A percentile compares a stretch with the other conserved stretches of the same genome.
Conservation (phyloP, 1,284 basidiomycete genomes). For the Puccinia horiana region DNA sequence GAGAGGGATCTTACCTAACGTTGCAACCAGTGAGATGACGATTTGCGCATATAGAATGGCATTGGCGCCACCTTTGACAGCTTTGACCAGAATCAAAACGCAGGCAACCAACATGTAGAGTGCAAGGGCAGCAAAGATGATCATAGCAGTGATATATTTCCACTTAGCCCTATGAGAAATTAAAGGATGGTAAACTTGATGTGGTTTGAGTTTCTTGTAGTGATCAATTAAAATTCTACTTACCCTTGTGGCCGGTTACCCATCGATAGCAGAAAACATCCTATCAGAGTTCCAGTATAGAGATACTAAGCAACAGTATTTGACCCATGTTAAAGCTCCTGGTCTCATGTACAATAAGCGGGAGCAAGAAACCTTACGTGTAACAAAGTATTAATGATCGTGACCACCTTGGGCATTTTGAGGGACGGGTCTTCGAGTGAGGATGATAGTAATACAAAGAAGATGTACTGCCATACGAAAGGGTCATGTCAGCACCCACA, state of each 20-base stretch:
- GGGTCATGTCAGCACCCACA: constrained; percentile 5
- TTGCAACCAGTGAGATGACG: constrained; percentile 79
- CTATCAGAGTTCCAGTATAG: constrained; percentile 78
- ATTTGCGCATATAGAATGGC: constrained; percentile 70
- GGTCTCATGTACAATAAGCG: not conserved
- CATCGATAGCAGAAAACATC: constrained; percentile 92
- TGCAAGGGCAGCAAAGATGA: constrained; percentile 76
- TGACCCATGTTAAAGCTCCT: not conserved
- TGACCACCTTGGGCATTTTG: constrained; percentile 67
- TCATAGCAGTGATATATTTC: constrained; percentile 81
- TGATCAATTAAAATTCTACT: constrained; percentile 53
- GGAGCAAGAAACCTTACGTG: constrained; percentile 64
- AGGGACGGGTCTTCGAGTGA: constrained; percentile 79
- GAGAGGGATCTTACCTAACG: constrained; percentile 71
- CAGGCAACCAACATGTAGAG: constrained; percentile 75
- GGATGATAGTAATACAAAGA: constrained; percentile 86
- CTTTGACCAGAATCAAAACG: constrained; percentile 71
- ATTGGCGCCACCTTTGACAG: constrained; percentile 66
- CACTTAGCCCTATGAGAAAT: constrained; percentile 66
- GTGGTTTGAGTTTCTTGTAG: not conserved
- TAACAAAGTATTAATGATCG: constrained; percentile 74
- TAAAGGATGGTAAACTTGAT: not conserved
- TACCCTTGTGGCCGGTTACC: constrained; percentile 90
- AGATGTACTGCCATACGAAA: constrained; percentile 68
- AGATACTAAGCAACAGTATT: constrained; percentile 66